Evolutionary conservation across 2,329 filamentous ascomycete genomes (phyloP), one percentile per base, ranked within the genome.

Genomic region (Colletotrichum sp.): DNA sequence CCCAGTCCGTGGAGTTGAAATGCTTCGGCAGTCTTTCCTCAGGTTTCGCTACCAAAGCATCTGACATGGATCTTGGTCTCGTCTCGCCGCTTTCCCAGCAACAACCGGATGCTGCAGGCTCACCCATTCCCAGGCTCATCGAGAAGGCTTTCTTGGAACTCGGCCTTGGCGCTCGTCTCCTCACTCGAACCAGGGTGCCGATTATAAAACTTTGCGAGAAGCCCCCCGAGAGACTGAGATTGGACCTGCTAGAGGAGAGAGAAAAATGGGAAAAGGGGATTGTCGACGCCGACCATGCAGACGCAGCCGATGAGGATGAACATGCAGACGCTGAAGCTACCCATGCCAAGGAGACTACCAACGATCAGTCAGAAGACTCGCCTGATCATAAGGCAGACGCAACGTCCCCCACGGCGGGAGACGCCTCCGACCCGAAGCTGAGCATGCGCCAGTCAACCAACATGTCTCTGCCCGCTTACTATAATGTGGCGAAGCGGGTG

Each of bases 1-100:
- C 87, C 29, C 80, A 84, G 12, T 89, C 89, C 66, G 89, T 96
- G n/a, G 87, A 91, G 67, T 86, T 97, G 16, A 91, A 91, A 77
- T 95, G 93, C 78, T 97, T 97, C 80, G 95, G 95, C 7, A 97
- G 95, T 80, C 87, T 97, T 61, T 90, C 91, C 24, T 96, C 95
- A 15, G 95, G 95, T 0, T 98, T 98, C 83, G 96, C 94, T 5
- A 95, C 94, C 13, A 94, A 94, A 78, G 91, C 92, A n/a, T 96
- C 95, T 2, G 95, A 98, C 79, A 95, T 98, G 93, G 96, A 98
- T 82, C 89, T 98, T 34, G 94, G 93, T 11, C 89, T 98, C 38
- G 86, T 97, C 7, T 93, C 94, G 2, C 90, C 90, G 5, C 83
- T 88, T 63, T 93, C 93, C 3, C 80, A 82, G 24, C 84, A 88